Base-by-base conservation (phyloP, 2,329 filamentous ascomycete genomes). In the Fusarium pininemorale region DNA sequence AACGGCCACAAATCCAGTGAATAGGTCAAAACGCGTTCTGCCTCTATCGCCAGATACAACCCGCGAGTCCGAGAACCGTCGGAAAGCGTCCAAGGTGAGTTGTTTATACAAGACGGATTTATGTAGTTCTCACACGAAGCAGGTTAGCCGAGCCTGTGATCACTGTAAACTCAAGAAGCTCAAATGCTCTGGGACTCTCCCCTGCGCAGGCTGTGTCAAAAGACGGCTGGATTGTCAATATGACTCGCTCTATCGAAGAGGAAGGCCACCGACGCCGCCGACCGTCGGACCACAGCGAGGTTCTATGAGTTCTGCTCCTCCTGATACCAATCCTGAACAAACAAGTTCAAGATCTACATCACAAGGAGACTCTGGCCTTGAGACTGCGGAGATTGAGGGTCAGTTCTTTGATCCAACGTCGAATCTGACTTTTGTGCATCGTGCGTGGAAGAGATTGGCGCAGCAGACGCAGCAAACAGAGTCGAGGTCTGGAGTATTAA, bases 361-460 rank as follows among this genome's bases (percentile, higher is more conserved):
- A 70, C 7, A 75, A 75, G 28, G 78, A 61, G 26, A 89, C 86
- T 3, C 87, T 84, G 3, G 86, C 84, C 55, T 82, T 83, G 8
- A 83, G 81, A 82, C 83, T 26, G 84, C 86, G 3, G 87, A 88
- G 67, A 84, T 88, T 6, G 84, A 87, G 62, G 87, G 86, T 2
- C 86, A 89, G 50, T 87, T 87, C 60, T 83, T 88, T 22, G 87
- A 88, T 18, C 84, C 85, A 10, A 85, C 87, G 0, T 89, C 87
- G 4, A 85, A 86, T 0, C 78, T 88, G 9, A 87, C 87, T 1
- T 89, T 89, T 66, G 81, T 89, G 4, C 87, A 87, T 57, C 83
- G 87, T 6, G 87, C 87, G 6, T 87, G 85, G 84, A 84, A 84
- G 39, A 83, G 86, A 6, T 80, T 89, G 15, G 84, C 85, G 12